phyloP scores from a whole-genome alignment of 2,329 filamentous ascomycete species.

The Plenodomus biglobosus region DNA sequence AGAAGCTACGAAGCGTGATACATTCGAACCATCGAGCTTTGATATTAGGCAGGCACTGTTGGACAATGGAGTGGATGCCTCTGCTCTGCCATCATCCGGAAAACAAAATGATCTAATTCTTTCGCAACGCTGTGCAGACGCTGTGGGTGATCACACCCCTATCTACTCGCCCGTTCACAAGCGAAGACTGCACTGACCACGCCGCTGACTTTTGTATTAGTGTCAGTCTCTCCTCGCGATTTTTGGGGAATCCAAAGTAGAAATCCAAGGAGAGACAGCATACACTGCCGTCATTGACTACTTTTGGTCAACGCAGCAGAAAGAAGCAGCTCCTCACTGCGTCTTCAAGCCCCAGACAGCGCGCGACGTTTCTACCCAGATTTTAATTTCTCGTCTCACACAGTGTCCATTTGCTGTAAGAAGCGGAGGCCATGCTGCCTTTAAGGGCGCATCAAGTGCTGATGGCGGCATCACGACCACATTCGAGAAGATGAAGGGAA shows the following conservation, averaged over 20 bases:
- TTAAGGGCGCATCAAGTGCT: constrained; percentile 30
- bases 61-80: constrained; percentile 12
- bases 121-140: constrained; percentile 8
- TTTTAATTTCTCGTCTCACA: constrained; percentile 23
- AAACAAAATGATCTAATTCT: not conserved
- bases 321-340: constrained; percentile 21
- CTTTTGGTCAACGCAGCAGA: constrained; percentile 33
- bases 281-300: constrained; percentile 19
- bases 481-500: constrained; percentile 27
- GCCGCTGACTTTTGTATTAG: constrained; percentile 5
- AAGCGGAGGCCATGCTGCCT: constrained; percentile 31
- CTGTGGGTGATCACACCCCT: constrained; percentile 11
- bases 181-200: no score
- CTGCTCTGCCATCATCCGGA: constrained; percentile 4
- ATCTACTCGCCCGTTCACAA: not conserved
- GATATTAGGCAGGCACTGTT: constrained; percentile 15
- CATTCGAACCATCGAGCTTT: constrained; percentile 9
- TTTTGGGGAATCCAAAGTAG: constrained; percentile 18
- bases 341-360: constrained; percentile 28
- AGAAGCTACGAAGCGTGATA: not conserved
- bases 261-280: constrained; percentile 10
- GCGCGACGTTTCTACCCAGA: constrained; percentile 19
- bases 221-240: constrained; percentile 22
- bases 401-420: constrained; percentile 46
- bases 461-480: constrained; percentile 33